phyloP scores from a whole-genome alignment of 2,329 filamentous ascomycete genomes.

The Septoria petroselini region DNA sequence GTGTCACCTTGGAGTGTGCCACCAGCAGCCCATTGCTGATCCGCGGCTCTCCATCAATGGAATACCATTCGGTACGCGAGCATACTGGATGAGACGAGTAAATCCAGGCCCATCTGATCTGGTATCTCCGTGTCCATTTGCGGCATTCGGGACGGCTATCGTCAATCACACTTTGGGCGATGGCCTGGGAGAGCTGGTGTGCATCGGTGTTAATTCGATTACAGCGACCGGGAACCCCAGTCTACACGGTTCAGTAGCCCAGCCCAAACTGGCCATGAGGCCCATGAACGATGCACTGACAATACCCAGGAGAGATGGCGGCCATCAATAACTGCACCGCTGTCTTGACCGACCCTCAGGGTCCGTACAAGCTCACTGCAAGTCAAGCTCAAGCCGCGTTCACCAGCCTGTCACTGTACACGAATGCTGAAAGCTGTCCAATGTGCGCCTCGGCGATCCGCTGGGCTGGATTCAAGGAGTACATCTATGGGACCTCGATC shows the following conservation, averaged over 20 bases:
- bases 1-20: background rate
- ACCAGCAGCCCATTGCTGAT: conserved; percentile 16
- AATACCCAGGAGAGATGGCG: conserved; percentile 49
- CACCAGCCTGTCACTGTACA: conserved; percentile 51
- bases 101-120: conserved; percentile 47
- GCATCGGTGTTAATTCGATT: conserved; percentile 51
- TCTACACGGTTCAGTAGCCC: conserved; percentile 45
- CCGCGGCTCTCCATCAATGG: conserved; percentile 17
- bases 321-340: conserved; percentile 54
- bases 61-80: conserved; percentile 20
- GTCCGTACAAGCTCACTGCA: conserved; percentile 46
- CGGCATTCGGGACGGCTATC: conserved; percentile 54
- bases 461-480: conserved; percentile 56
- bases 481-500: conserved; percentile 55
- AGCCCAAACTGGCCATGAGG: background rate
- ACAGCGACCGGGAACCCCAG: conserved; percentile 50
- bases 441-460: conserved; percentile 59
- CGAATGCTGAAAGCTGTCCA: conserved; percentile 57
- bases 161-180: conserved; percentile 53
- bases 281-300: background rate
- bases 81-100: conserved; percentile 54
- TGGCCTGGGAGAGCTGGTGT: conserved; percentile 48
- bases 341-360: conserved; percentile 48
- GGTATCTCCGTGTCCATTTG: conserved; percentile 51
- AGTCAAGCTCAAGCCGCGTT: conserved; percentile 48